Evolutionary conservation across 768 basidiomycete genomes (phyloP), one percentile per base, ranked within the genome.

Genomic region (Porphyrellus cyaneotinctus): DNA sequence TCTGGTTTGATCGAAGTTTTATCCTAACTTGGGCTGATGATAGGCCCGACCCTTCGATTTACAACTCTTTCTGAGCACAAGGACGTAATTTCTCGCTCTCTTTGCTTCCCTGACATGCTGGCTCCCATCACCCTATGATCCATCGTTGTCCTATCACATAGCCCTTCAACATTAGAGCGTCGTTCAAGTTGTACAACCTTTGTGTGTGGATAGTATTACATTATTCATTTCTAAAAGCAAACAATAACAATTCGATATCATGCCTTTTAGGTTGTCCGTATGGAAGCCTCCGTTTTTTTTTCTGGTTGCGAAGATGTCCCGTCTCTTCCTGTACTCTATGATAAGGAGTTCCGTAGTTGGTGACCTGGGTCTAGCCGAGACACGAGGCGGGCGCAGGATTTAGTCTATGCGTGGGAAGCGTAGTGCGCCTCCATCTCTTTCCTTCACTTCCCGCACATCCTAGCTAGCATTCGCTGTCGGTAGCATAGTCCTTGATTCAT

Each of bases 1-100:
- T 32, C 14, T 31, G 10, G 23, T 31, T 20, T 43, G 26, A 36
- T 36, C 15, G 10, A n/a, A 15, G 11, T 5, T 24, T 42, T 1
- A 14, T 31, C 18, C 20, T 44, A 20, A 58, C 12, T 24, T 18
- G n/a, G 14, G 2, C 8, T 4, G 0, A 32, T 49, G 33, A 74
- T 52, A 72, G 58, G 73, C 78, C 15, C 83, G 79, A 6, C 68
- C 64, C 17, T 84, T 88, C 47, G 78, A 85, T 57, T 63, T 88
- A 44, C 70, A 73, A 47, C 67, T 71, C 36, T 81, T 85, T 55
- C 64, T 85, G 13, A 75, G 81, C 56, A 59, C 66, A 1, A 81
- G 74, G 64, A 64, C 71, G 52, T 81, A 63, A 76, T 26, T 17
- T 50, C 26, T 46, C 20, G 12, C n/a, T n/a, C n/a, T 43, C 33